Evolutionary conservation across 1,284 basidiomycete genomes (phyloP).

Genomic region (Vanrija sp.): DNA sequence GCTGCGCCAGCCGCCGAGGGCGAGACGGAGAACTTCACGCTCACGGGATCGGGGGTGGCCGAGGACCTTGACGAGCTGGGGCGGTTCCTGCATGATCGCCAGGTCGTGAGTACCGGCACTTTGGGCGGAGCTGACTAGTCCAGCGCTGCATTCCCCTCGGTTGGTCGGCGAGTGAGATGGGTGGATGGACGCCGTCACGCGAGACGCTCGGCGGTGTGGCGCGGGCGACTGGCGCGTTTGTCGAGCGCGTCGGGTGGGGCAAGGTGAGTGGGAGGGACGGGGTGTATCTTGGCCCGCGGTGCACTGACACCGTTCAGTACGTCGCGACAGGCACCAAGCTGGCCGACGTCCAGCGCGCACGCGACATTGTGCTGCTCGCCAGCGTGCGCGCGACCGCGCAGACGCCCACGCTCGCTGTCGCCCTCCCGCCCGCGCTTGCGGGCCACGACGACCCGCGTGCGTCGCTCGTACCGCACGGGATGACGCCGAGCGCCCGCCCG

Average conservation of each 20-base stretch:
- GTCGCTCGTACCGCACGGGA: conserved; percentile 6
- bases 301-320: neutral
- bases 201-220: conserved; percentile 5
- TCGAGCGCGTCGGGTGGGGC: neutral
- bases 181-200: neutral
- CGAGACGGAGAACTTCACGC: neutral
- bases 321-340: neutral
- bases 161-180: conserved; percentile 5
- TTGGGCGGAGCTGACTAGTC: too few species aligned
- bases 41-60: neutral
- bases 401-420: neutral
- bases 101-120: too few species aligned
- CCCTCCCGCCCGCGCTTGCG: neutral
- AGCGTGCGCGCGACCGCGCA: neutral
- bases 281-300: too few species aligned
- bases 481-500: conserved; percentile 2
- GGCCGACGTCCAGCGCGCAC: conserved; percentile 2
- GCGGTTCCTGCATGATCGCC: neutral
- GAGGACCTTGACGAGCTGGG: neutral
- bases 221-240: neutral
- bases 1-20: neutral
- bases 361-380: conserved; percentile 2
- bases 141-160: neutral
- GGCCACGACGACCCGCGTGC: too few species aligned
- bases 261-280: too few species aligned